These are phyloP conservation scores for Flaveria bidentis DNA, from an alignment of 129 eudicot species.

Conservation along the genomic window DNA sequence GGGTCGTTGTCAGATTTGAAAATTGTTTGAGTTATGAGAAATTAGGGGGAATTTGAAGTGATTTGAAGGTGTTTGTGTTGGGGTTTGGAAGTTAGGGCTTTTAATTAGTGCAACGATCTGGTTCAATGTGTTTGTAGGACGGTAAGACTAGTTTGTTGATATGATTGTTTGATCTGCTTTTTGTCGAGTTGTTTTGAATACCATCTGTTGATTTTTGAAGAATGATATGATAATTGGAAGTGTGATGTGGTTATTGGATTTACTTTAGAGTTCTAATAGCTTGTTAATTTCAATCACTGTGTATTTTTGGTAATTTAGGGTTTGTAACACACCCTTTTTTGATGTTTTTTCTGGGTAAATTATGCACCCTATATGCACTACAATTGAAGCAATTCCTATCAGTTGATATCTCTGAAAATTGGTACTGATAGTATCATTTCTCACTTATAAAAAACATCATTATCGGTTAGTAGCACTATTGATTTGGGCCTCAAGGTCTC, in stretches of 20 bases:
- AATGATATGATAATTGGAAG: no score
- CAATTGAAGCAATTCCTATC: neutral
- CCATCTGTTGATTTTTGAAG: no score
- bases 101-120: slow-evolving; percentile 26
- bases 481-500: slow-evolving; percentile 12
- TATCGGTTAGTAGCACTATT: neutral
- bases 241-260: slow-evolving; percentile 8
- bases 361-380: neutral
- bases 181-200: neutral
- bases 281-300: slow-evolving; percentile 10
- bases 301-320: slow-evolving; percentile 7
- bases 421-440: neutral
- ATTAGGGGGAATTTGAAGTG: neutral
- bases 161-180: slow-evolving; percentile 9
- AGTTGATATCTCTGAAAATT: no score
- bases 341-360: neutral
- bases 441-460: neutral
- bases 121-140: neutral
- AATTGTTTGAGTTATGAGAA: neutral
- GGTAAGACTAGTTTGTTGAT: neutral
- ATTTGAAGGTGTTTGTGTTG: slow-evolving; percentile 14
- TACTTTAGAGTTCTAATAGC: neutral
- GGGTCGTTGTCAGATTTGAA: neutral
- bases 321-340: neutral
- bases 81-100: slow-evolving; percentile 5